phyloP scores from a whole-genome alignment of 2,329 filamentous ascomycete genomes.

The Nothophoma quercina region DNA sequence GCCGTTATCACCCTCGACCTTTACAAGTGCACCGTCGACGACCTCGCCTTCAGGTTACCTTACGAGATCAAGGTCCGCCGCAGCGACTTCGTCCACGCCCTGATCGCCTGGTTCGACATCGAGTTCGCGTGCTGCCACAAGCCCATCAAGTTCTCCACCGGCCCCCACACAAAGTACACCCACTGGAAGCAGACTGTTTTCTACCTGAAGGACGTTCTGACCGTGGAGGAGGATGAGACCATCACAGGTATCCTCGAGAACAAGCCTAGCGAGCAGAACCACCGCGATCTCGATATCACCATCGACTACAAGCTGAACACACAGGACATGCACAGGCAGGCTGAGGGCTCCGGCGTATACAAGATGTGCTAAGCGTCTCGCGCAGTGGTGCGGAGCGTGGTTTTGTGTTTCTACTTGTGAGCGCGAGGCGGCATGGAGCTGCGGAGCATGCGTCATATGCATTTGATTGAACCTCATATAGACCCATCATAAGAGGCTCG shows the following conservation, averaged over 20 bases:
- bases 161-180: slow-evolving; percentile 97
- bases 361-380: slow-evolving; percentile 63
- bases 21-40: slow-evolving; percentile 83
- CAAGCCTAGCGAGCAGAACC: slow-evolving; percentile 92
- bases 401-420: slow-evolving; percentile 1
- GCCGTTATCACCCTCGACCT: slow-evolving; percentile 88
- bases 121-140: slow-evolving; percentile 99
- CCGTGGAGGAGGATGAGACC: slow-evolving; percentile 85
- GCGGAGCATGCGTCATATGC: slow-evolving; percentile 12
- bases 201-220: slow-evolving; percentile 92
- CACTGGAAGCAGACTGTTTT: slow-evolving; percentile 99
- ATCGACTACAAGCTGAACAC: slow-evolving; percentile 84
- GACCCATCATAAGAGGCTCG: slow-evolving; percentile 16
- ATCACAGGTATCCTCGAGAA: slow-evolving; percentile 78
- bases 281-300: slow-evolving; percentile 90
- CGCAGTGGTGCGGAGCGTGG: not conserved
- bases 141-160: slow-evolving; percentile 94
- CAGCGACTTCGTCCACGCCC: slow-evolving; percentile 93
- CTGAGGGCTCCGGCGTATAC: slow-evolving; percentile 77
- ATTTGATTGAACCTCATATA: slow-evolving; percentile 18
- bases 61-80: slow-evolving; percentile 81
- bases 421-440: not conserved
- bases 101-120: slow-evolving; percentile 99
- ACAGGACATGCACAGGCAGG: slow-evolving; percentile 72
- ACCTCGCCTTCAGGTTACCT: slow-evolving; percentile 82